phyloP scores from a whole-genome alignment of 352 stramenopile genomes.

The Phytopythium sindhum region DNA sequence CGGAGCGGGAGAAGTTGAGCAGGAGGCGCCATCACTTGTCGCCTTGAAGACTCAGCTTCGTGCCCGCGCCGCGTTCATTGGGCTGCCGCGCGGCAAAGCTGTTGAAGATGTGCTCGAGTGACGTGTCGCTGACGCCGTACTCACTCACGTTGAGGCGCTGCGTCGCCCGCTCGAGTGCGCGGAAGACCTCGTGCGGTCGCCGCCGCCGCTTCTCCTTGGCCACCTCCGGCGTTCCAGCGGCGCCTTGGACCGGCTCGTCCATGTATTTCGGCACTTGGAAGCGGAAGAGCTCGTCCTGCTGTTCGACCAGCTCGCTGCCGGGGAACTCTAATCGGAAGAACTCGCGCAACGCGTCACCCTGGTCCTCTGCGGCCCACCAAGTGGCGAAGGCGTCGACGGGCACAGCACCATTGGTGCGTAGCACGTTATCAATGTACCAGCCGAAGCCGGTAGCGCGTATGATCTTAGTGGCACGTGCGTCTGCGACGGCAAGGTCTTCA shows the following conservation, averaged over 20 bases:
- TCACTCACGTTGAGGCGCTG: slow-evolving; percentile 56
- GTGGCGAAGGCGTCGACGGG: slow-evolving; percentile 24
- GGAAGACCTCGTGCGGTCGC: slow-evolving; percentile 52
- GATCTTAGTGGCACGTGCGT: slow-evolving; percentile 12
- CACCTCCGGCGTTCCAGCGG: slow-evolving; percentile 44
- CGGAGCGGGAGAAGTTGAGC: no score
- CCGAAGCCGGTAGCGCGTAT: slow-evolving; percentile 19
- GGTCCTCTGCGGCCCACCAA: slow-evolving; percentile 37
- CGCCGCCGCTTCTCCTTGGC: slow-evolving; percentile 43
- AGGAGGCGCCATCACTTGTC: not conserved
- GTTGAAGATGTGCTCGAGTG: slow-evolving; percentile 92
- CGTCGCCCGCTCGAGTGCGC: slow-evolving; percentile 64
- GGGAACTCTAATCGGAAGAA: slow-evolving; percentile 29
- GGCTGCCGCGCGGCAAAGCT: slow-evolving; percentile 74
- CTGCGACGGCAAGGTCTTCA: not conserved
- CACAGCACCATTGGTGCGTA: slow-evolving; percentile 19
- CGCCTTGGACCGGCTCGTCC: not conserved
- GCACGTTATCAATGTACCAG: slow-evolving; percentile 23
- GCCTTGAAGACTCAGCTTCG: not conserved
- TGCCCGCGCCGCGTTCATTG: slow-evolving; percentile 16
- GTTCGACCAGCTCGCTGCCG: slow-evolving; percentile 32
- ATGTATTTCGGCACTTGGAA: slow-evolving; percentile 42
- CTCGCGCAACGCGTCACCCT: slow-evolving; percentile 20
- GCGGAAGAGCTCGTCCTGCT: slow-evolving; percentile 48
- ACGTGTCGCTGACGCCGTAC: slow-evolving; percentile 88